phyloP scores from a whole-genome alignment of 371 early-diverging fungal species.

The Mortierella sp. region DNA sequence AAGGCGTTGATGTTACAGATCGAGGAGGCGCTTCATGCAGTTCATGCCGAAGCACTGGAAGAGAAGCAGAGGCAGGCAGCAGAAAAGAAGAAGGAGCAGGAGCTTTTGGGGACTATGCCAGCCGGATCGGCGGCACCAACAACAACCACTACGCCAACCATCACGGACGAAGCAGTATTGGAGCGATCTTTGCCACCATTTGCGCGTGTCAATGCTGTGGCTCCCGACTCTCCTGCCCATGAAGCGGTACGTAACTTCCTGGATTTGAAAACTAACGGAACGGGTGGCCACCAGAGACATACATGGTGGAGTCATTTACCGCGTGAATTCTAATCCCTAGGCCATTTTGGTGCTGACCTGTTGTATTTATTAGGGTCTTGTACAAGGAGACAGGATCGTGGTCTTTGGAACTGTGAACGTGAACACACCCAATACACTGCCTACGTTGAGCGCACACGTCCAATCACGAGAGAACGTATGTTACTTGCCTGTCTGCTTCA shows the following conservation, averaged over 20 bases:
- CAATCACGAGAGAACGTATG: constrained; percentile 68
- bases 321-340: too few species aligned
- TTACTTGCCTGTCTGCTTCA: neutral
- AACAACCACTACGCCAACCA: constrained; percentile 29
- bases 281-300: too few species aligned
- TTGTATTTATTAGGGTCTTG: constrained; percentile 64
- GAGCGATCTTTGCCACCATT: constrained; percentile 65
- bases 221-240: constrained; percentile 85
- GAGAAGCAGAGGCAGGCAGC: constrained; percentile 21
- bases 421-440: constrained; percentile 65
- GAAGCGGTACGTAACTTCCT: constrained; percentile 61
- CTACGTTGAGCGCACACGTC: constrained; percentile 69
- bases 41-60: constrained; percentile 68
- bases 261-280: too few species aligned
- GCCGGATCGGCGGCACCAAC: constrained; percentile 10
- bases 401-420: constrained; percentile 69
- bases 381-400: constrained; percentile 75
- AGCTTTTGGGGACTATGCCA: constrained; percentile 8
- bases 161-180: constrained; percentile 4
- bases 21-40: constrained; percentile 73
- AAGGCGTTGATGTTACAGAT: constrained; percentile 78
- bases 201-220: constrained; percentile 86
- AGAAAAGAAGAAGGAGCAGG: constrained; percentile 31
- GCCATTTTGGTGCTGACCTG: neutral
- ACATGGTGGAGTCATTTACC: too few species aligned